These are phyloP conservation scores for Globisporangium nagaii DNA, from an alignment of 352 stramenopile genomes.

Conservation along the genomic window DNA sequence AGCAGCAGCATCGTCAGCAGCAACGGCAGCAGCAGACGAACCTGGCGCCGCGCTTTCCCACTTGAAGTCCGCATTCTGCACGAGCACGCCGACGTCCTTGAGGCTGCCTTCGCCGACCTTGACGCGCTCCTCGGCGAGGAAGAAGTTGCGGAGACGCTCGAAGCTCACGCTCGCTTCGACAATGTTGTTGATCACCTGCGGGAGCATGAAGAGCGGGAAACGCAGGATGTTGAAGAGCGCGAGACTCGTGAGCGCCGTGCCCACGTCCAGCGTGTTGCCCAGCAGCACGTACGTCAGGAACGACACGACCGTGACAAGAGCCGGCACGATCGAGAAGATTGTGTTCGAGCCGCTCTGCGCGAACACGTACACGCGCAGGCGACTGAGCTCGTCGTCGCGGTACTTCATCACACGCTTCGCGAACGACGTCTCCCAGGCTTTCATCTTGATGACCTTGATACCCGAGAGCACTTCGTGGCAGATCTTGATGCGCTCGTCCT, in stretches of 20 bases:
- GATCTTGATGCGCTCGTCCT: slow-evolving; percentile 86
- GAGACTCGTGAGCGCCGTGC: slow-evolving; percentile 89
- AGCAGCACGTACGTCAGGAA: slow-evolving; percentile 79
- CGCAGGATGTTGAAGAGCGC: slow-evolving; percentile 94
- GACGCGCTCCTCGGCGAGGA: slow-evolving; percentile 64
- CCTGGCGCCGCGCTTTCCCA: slow-evolving; percentile 34
- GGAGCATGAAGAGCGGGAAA: slow-evolving; percentile 96
- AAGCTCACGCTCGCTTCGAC: slow-evolving; percentile 83
- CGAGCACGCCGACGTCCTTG: slow-evolving; percentile 40
- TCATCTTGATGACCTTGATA: slow-evolving; percentile 89
- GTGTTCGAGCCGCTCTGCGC: slow-evolving; percentile 44
- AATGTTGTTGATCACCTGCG: slow-evolving; percentile 92
- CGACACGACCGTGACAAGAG: slow-evolving; percentile 89
- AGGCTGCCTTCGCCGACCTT: slow-evolving; percentile 78
- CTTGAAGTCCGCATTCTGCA: slow-evolving; percentile 59
- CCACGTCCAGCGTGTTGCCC: slow-evolving; percentile 90
- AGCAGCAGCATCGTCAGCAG: slow-evolving; percentile 13
- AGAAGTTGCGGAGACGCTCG: slow-evolving; percentile 59
- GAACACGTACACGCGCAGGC: slow-evolving; percentile 32
- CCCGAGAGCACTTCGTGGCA: slow-evolving; percentile 92
- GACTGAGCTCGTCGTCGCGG: slow-evolving; percentile 32
- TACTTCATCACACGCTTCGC: slow-evolving; percentile 27
- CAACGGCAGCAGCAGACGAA: slow-evolving; percentile 25
- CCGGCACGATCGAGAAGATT: slow-evolving; percentile 82
- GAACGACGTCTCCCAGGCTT: slow-evolving; percentile 71